A percentile compares a stretch with the other conserved stretches of the same genome.
These are phyloP conservation scores for Helichrysum umbraculigerum DNA, from an alignment of 129 eudicot genomes.

Conservation along the genomic window DNA sequence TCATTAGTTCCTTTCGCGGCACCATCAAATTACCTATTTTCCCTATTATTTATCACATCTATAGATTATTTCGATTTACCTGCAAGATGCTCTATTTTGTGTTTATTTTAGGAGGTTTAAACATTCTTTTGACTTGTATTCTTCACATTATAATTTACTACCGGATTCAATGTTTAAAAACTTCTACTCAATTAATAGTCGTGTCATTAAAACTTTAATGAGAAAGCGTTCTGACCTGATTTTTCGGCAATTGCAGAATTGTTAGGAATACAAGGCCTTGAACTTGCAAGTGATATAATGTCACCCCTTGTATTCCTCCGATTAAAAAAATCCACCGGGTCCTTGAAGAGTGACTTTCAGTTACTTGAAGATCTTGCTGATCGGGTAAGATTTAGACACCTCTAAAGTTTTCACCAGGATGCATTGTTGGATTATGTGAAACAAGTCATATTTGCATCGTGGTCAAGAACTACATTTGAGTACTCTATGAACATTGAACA, in stretches of 20 bases:
- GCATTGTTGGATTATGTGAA: neutral
- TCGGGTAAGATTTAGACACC: constrained; percentile 43
- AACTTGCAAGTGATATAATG: constrained; percentile 65
- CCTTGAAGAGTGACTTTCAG: constrained; percentile 60
- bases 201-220: neutral
- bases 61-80: neutral
- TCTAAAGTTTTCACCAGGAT: neutral
- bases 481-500: neutral
- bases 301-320: constrained; percentile 80
- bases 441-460: neutral
- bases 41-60: neutral
- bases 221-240: constrained; percentile 9
- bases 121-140: constrained; percentile 13
- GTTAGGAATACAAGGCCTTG: constrained; percentile 62
- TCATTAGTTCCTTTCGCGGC: neutral
- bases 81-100: neutral
- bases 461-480: neutral
- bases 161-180: neutral
- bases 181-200: neutral
- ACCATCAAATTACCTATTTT: too few relatives aligned
- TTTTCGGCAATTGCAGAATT: constrained; percentile 52
- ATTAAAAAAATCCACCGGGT: constrained; percentile 65
- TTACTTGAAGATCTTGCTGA: constrained; percentile 73
- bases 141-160: neutral
- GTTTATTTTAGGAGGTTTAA: neutral